These are phyloP conservation scores for Anthracocystis panici-leucophaei DNA, from an alignment of 1,284 basidiomycete species.

Conservation along the genomic window DNA sequence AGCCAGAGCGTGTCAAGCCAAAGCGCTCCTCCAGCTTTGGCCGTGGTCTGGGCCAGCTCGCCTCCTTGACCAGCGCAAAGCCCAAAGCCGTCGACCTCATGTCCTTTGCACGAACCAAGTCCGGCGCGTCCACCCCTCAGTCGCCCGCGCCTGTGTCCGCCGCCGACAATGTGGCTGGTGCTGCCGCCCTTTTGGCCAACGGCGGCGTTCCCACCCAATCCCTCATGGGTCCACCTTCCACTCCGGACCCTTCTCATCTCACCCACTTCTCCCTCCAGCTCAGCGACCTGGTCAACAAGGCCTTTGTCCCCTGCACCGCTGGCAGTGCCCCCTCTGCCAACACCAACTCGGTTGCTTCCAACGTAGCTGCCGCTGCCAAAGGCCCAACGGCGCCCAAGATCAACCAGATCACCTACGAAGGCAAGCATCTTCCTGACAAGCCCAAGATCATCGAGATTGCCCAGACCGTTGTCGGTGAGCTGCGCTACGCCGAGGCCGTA, in stretches of 20 bases:
- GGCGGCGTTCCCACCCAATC: conserved; percentile 6
- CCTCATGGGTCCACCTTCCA: conserved; percentile 48
- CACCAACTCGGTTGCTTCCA: conserved; percentile 39
- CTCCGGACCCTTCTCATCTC: conserved; percentile 62
- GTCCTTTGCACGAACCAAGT: conserved; percentile 40
- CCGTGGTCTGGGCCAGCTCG: conserved; percentile 53
- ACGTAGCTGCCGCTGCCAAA: conserved; percentile 52
- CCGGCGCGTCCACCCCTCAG: conserved; percentile 42
- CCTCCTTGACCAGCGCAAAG: conserved; percentile 51
- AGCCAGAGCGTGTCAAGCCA: conserved; percentile 45
- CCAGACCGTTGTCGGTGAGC: conserved; percentile 60
- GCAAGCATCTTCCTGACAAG: conserved; percentile 59
- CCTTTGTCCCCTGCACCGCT: conserved; percentile 57
- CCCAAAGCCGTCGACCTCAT: conserved; percentile 52
- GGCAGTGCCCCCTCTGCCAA: conserved; percentile 17
- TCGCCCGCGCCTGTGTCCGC: conserved; percentile 16
- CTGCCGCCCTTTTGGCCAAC: conserved; percentile 31
- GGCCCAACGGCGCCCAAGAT: conserved; percentile 51
- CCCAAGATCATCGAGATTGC: conserved; percentile 63
- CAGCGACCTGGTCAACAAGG: conserved; percentile 67
- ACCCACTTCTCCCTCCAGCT: conserved; percentile 64
- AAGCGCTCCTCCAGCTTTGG: conserved; percentile 61
- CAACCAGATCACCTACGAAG: conserved; percentile 59
- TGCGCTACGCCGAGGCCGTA: conserved; percentile 58
- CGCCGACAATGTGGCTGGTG: conserved; percentile 30